A percentile compares a stretch with the other conserved stretches of the same genome.
phyloP scores from a whole-genome alignment of 768 basidiomycete genomes.

The Termitomyces eurrhizus region DNA sequence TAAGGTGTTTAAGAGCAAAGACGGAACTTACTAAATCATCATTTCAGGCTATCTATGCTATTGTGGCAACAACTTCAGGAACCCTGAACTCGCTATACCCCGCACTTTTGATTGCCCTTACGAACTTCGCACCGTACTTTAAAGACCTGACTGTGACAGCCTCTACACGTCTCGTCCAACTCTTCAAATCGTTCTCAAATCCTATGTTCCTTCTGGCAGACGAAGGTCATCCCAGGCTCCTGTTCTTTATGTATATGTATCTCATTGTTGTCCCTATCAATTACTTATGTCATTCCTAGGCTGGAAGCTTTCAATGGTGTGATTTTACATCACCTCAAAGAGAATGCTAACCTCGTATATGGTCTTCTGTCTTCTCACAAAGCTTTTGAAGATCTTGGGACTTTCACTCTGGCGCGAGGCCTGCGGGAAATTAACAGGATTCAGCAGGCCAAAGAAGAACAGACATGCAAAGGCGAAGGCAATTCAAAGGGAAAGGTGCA shows the following conservation, averaged over 20 bases:
- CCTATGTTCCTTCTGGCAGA: slow-evolving; percentile 88
- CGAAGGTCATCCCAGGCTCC: slow-evolving; percentile 89
- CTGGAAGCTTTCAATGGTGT: slow-evolving; percentile 90
- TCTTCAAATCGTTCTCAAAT: slow-evolving; percentile 89
- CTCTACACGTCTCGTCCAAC: slow-evolving; percentile 79
- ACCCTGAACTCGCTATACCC: slow-evolving; percentile 83
- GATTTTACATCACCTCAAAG: slow-evolving; percentile 69
- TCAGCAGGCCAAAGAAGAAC: slow-evolving; percentile 71
- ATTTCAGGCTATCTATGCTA: slow-evolving; percentile 77
- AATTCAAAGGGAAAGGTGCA: slow-evolving; percentile 35
- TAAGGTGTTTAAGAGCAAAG: slow-evolving; percentile 29
- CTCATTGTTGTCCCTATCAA: not conserved
- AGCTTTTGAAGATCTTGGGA: slow-evolving; percentile 85
- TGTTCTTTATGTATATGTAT: slow-evolving; percentile 79
- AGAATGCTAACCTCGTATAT: slow-evolving; percentile 88
- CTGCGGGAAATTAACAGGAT: slow-evolving; percentile 79
- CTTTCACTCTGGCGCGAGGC: slow-evolving; percentile 84
- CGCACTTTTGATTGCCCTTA: slow-evolving; percentile 84
- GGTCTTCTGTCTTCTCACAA: slow-evolving; percentile 81
- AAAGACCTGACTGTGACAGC: slow-evolving; percentile 77
- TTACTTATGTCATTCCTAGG: slow-evolving; percentile 33
- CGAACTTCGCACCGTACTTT: slow-evolving; percentile 86
- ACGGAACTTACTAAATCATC: slow-evolving; percentile 1
- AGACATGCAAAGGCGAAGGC: slow-evolving; percentile 35
- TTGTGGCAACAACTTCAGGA: slow-evolving; percentile 87